A percentile compares a stretch with the other conserved stretches of the same genome.
Conservation (phyloP, 2,329 filamentous ascomycete genomes). For the Xylariaceae sp. region DNA sequence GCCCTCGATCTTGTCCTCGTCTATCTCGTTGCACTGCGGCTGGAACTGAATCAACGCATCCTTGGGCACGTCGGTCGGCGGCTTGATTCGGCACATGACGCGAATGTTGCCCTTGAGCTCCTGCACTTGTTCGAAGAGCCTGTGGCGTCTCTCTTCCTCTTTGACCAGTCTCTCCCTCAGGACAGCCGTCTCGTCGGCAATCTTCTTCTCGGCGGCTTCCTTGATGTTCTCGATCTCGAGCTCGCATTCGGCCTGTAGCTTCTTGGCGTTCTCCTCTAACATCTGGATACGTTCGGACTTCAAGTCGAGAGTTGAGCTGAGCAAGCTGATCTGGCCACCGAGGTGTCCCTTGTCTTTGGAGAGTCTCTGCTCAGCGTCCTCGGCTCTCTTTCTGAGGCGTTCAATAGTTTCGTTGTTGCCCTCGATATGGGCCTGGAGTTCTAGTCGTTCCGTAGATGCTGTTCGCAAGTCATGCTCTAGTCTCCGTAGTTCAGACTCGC, state of each 20-base stretch:
- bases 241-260: constrained; percentile 23
- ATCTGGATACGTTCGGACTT: constrained; percentile 28
- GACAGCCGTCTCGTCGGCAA: constrained; percentile 50
- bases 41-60: constrained; percentile 66
- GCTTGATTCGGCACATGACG: constrained; percentile 93
- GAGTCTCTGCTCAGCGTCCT: constrained; percentile 29
- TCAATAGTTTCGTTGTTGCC: constrained; percentile 29
- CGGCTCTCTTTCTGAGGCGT: constrained; percentile 26
- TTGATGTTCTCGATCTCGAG: constrained; percentile 57
- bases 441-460: constrained; percentile 19
- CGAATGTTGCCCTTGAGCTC: constrained; percentile 97
- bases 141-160: constrained; percentile 84
- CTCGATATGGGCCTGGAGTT: constrained; percentile 25
- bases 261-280: constrained; percentile 25
- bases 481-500: constrained; percentile 46
- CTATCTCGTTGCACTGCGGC: constrained; percentile 55
- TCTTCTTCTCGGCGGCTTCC: constrained; percentile 75
- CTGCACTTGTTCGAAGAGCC: constrained; percentile 95
- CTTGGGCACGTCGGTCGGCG: constrained; percentile 54
- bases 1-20: constrained; percentile 81
- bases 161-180: constrained; percentile 78
- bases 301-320: constrained; percentile 26
- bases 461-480: constrained; percentile 40
- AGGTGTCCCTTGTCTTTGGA: constrained; percentile 29
- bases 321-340: constrained; percentile 27